Percentiles rank a stretch among this genome's conserved stretches.
Conservation (phyloP, 768 basidiomycete species). For the Trametes gibbosa region DNA sequence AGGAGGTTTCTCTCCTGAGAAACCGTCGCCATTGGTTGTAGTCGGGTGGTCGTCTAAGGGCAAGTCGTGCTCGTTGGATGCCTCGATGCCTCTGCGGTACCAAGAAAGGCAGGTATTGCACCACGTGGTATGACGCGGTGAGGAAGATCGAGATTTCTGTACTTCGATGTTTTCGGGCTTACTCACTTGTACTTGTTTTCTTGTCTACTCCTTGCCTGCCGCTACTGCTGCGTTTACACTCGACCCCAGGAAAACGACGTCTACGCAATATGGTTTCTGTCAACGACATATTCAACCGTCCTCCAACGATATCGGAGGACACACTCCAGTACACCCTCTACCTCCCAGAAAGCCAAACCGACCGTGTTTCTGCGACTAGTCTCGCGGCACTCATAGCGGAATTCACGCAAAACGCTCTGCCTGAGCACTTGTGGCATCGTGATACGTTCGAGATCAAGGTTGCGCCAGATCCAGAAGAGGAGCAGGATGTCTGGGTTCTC, state of each 20-base stretch:
- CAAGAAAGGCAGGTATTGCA: constrained; percentile 12
- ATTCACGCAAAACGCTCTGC: constrained; percentile 53
- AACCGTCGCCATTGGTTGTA: constrained; percentile 41
- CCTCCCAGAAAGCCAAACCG: constrained; percentile 50
- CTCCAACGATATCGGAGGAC: constrained; percentile 82
- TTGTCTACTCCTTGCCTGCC: background rate
- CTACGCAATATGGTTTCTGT: constrained; percentile 18
- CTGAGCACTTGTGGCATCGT: constrained; percentile 76
- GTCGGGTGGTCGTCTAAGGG: background rate
- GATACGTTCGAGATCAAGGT: constrained; percentile 80
- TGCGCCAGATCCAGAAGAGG: constrained; percentile 42
- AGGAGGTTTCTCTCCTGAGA: constrained; percentile 79
- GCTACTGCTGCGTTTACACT: too few relatives aligned
- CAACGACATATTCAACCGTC: constrained; percentile 64
- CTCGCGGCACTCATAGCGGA: constrained; percentile 66
- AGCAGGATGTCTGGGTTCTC: constrained; percentile 49
- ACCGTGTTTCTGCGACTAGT: constrained; percentile 59
- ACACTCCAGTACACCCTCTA: constrained; percentile 77
- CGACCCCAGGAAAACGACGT: too few relatives aligned
- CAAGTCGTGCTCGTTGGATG: background rate
- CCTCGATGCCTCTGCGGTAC: background rate
- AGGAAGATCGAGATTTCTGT: constrained; percentile 10
- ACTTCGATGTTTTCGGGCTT: background rate
- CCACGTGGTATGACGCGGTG: constrained; percentile 19
- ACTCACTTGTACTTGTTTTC: background rate